Percentiles rank a stretch among this genome's conserved stretches.
Conservation (phyloP, 208 protist genomes). For the Kentomonas sorsogonicus region DNA sequence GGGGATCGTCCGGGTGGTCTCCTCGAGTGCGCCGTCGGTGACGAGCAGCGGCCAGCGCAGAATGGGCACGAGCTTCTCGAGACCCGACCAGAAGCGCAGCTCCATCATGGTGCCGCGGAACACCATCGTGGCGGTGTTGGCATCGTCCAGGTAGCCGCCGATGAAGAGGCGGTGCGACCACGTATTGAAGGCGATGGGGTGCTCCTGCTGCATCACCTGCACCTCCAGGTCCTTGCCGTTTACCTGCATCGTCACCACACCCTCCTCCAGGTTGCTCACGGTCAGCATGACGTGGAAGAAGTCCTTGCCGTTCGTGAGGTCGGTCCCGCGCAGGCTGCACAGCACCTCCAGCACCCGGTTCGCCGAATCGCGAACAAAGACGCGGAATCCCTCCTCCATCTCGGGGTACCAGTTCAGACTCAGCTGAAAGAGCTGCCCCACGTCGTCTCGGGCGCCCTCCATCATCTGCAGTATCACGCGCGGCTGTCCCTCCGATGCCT, state of each 20-base stretch:
- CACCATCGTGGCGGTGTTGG: slow-evolving; percentile 44
- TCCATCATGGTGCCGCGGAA: slow-evolving; percentile 73
- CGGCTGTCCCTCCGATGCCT: slow-evolving; percentile 33
- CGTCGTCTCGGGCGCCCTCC: slow-evolving; percentile 67
- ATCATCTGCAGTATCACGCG: slow-evolving; percentile 76
- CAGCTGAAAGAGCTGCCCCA: slow-evolving; percentile 80
- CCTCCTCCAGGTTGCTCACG: slow-evolving; percentile 74
- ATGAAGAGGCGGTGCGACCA: slow-evolving; percentile 87
- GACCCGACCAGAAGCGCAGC: slow-evolving; percentile 65
- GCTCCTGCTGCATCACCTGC: slow-evolving; percentile 80
- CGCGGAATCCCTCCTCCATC: slow-evolving; percentile 53
- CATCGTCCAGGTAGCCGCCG: slow-evolving; percentile 70
- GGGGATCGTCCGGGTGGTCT: slow-evolving; percentile 66
- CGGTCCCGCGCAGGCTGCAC: slow-evolving; percentile 26
- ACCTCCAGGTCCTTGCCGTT: slow-evolving; percentile 46
- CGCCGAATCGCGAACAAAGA: slow-evolving; percentile 69
- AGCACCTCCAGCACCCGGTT: slow-evolving; percentile 86
- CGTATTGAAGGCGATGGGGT: slow-evolving; percentile 81
- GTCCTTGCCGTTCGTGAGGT: slow-evolving; percentile 14
- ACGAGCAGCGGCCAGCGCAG: slow-evolving; percentile 74
- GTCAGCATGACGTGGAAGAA: slow-evolving; percentile 83
- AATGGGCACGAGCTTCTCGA: slow-evolving; percentile 34
- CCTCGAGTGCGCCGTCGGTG: slow-evolving; percentile 44
- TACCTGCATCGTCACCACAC: slow-evolving; percentile 55
- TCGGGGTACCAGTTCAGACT: slow-evolving; percentile 74